Conservation (phyloP, 768 basidiomycete genomes). For the Boletus vinaceobasis region DNA sequence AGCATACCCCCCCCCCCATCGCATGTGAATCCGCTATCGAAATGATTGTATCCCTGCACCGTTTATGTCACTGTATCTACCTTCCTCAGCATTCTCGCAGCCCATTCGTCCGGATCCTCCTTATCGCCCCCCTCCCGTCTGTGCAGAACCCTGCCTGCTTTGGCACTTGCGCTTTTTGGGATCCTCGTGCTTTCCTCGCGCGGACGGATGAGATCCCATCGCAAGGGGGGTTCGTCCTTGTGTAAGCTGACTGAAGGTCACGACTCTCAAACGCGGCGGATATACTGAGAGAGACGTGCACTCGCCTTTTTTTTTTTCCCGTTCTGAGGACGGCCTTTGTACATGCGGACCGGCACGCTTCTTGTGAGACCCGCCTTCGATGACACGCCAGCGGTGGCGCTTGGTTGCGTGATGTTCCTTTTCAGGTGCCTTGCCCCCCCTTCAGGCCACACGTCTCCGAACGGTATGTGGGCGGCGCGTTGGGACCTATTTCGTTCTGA, state of each 20-base stretch:
- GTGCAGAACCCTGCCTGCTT: slow-evolving; percentile 5
- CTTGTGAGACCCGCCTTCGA: neutral
- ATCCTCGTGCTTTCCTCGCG: slow-evolving; percentile 1
- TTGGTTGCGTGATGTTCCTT: slow-evolving; percentile 1
- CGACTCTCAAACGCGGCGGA: neutral
- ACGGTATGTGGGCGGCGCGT: slow-evolving; percentile 8
- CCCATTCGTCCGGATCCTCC: slow-evolving; percentile 13
- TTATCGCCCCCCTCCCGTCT: slow-evolving; percentile 8
- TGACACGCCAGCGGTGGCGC: too few relatives aligned
- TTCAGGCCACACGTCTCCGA: slow-evolving; percentile 1
- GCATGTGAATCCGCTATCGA: slow-evolving; percentile 19
- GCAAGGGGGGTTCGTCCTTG: slow-evolving; percentile 1
- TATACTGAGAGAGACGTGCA: neutral
- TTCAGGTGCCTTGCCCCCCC: too few relatives aligned
- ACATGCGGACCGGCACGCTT: neutral
- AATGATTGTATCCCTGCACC: slow-evolving; percentile 23
- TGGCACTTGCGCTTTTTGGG: slow-evolving; percentile 1
- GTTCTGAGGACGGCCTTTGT: neutral
- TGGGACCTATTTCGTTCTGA: slow-evolving; percentile 9
- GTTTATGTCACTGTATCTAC: slow-evolving; percentile 28
- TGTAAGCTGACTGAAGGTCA: slow-evolving; percentile 5
- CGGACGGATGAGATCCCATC: slow-evolving; percentile 5
- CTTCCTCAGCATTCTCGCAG: slow-evolving; percentile 12
- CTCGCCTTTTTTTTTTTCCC: neutral
- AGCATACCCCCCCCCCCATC: slow-evolving; percentile 18